Percentiles rank a stretch among this genome's conserved stretches.
phyloP scores from a whole-genome alignment of 1,139 yeast species.

The Suhomyces chickasaworum region DNA sequence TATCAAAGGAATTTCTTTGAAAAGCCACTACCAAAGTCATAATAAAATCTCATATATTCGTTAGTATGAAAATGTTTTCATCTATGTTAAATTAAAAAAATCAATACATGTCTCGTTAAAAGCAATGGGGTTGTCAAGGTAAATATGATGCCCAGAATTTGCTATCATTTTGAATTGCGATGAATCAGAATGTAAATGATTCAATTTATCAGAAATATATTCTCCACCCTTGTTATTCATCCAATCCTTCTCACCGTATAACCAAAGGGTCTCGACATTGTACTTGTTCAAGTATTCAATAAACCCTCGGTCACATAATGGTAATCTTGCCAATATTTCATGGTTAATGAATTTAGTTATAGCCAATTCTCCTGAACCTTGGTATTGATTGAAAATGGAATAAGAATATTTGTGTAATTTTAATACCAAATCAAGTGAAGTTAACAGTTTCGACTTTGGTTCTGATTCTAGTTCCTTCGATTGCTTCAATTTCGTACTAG shows the following conservation, averaged over 20 bases:
- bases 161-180: conserved; percentile 29
- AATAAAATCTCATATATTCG: background rate
- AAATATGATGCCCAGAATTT: conserved; percentile 48
- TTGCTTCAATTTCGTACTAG: background rate
- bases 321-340: conserved; percentile 43
- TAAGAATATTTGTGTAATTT: conserved; percentile 46
- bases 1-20: conserved; percentile 3
- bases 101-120: conserved; percentile 34
- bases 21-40: background rate
- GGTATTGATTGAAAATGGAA: conserved; percentile 48
- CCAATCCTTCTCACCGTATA: conserved; percentile 50
- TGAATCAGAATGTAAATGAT: conserved; percentile 20
- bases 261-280: conserved; percentile 34
- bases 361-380: conserved; percentile 49
- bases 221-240: conserved; percentile 47
- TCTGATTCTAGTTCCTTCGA: too few relatives aligned
- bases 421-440: conserved; percentile 27
- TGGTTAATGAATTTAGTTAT: conserved; percentile 45
- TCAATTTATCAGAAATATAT: conserved; percentile 32
- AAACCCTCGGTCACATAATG: conserved; percentile 46
- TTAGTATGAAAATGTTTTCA: background rate
- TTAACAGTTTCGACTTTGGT: background rate
- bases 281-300: conserved; percentile 31
- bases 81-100: conserved; percentile 24
- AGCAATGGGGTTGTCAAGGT: conserved; percentile 40